Base-by-base conservation (phyloP, 768 basidiomycete genomes). In the Lentinula lateritia region DNA sequence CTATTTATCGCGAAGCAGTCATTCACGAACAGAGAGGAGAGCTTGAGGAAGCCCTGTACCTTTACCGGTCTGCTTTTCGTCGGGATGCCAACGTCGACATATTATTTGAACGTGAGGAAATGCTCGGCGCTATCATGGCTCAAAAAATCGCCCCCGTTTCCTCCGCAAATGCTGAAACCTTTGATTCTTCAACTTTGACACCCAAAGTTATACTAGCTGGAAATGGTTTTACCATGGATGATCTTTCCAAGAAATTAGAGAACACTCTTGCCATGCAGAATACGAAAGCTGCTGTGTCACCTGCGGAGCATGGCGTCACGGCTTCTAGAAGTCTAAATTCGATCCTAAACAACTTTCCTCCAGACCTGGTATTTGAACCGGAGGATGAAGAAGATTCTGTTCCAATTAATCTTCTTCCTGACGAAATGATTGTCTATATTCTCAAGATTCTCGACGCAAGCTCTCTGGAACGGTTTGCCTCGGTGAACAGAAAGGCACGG, bases 31-130 rank as follows among this genome's bases (percentile, higher is more conserved):
- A 92, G 69, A 75, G 74, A 48, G 85, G 92, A 42, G 76, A 89
- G 62, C 76, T 93, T 53, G 89, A 94, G 64, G 84, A 88, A 38
- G 94, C 94, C 10, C 73, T 94, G 9, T 68, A 72, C 28, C 73
- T 93, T 7, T 97, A 96, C 67, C 85, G 92, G 9, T 83, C 84
- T 63, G 92, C 92, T 2, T 95, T 94, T 71, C 83, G 88, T 57
- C 74, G 89, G 73, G 83, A 94, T 62, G 77, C 88, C 39, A 76
- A 90, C 63, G 90, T 95, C 38, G 93, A 94, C 69, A 80, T 80
- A 62, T 80, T 82, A 1, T 93, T 90, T 72, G 77, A 81, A 62
- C 76, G 78, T 45, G 78, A 85, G 62, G 87, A 90, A 67, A 74
- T 76, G 68, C 73, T 81, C 20, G 67, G 71, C 6, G 69, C 74